phyloP scores from a whole-genome alignment of 768 basidiomycete genomes.

The Russula sp. region DNA sequence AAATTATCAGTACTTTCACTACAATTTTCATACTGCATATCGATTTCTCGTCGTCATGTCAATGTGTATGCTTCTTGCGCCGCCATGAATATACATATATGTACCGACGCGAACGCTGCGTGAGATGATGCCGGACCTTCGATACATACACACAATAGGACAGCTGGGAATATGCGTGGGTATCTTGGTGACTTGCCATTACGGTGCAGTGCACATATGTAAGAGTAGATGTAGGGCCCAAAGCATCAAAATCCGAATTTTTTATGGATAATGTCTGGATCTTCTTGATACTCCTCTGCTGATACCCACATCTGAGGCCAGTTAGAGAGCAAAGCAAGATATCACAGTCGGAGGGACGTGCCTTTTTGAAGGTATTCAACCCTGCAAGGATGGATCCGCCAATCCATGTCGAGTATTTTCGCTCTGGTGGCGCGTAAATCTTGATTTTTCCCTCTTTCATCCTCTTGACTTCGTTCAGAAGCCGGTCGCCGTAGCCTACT shows the following conservation, averaged over 20 bases:
- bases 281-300: slow-evolving; percentile 98
- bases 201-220: slow-evolving; percentile 8
- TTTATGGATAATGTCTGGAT: slow-evolving; percentile 97
- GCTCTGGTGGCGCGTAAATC: slow-evolving; percentile 98
- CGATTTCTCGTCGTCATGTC: slow-evolving; percentile 34
- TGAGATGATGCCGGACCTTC: background rate
- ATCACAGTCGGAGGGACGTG: slow-evolving; percentile 25
- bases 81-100: slow-evolving; percentile 32
- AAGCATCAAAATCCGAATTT: slow-evolving; percentile 69
- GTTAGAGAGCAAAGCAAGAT: slow-evolving; percentile 4
- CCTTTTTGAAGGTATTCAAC: slow-evolving; percentile 96
- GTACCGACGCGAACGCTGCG: slow-evolving; percentile 10
- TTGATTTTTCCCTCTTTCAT: slow-evolving; percentile 97
- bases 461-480: slow-evolving; percentile 92
- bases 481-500: slow-evolving; percentile 91
- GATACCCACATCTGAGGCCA: slow-evolving; percentile 92
- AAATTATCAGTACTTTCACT: slow-evolving; percentile 28
- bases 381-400: slow-evolving; percentile 97
- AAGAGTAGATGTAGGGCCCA: slow-evolving; percentile 9
- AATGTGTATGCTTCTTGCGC: slow-evolving; percentile 33
- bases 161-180: slow-evolving; percentile 16
- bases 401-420: slow-evolving; percentile 97
- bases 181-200: slow-evolving; percentile 15
- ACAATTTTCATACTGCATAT: slow-evolving; percentile 32
- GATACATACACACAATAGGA: slow-evolving; percentile 13